These are phyloP conservation scores for Diospyros lotus DNA, from an alignment of 148 eudicot genomes.

Conservation along the genomic window DNA sequence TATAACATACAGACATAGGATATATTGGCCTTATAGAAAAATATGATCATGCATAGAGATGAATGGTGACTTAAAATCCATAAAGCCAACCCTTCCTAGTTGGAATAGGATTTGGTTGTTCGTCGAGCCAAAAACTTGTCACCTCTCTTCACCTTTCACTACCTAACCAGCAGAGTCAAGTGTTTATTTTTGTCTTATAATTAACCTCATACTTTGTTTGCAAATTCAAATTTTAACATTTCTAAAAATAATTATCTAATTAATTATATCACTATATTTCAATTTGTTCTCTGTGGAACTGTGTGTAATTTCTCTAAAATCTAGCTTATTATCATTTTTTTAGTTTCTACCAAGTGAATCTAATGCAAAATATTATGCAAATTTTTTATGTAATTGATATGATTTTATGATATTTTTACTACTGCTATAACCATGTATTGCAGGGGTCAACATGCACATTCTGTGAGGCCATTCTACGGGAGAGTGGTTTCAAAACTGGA, in stretches of 20 bases:
- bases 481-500: conserved; percentile 85
- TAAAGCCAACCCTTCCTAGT: no score
- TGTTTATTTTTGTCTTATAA: no score
- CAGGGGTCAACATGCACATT: conserved; percentile 95
- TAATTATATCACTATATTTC: not conserved
- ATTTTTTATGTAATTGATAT: not conserved
- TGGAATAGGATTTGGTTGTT: no score
- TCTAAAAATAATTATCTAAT: not conserved
- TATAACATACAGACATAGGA: no score
- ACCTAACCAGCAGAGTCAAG: no score
- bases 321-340: not conserved
- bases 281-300: not conserved
- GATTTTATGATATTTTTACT: not conserved
- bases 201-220: no score
- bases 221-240: no score
- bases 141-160: no score
- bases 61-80: no score
- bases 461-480: conserved; percentile 80
- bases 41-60: no score
- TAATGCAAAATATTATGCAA: not conserved
- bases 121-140: no score
- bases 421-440: conserved; percentile 16
- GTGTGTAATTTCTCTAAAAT: not conserved
- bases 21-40: no score
- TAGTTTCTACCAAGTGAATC: not conserved